Percentiles rank a stretch among this genome's conserved stretches.
These are phyloP conservation scores for Scheffersomyces stambukii DNA, from an alignment of 1,139 yeast genomes.

Conservation along the genomic window DNA sequence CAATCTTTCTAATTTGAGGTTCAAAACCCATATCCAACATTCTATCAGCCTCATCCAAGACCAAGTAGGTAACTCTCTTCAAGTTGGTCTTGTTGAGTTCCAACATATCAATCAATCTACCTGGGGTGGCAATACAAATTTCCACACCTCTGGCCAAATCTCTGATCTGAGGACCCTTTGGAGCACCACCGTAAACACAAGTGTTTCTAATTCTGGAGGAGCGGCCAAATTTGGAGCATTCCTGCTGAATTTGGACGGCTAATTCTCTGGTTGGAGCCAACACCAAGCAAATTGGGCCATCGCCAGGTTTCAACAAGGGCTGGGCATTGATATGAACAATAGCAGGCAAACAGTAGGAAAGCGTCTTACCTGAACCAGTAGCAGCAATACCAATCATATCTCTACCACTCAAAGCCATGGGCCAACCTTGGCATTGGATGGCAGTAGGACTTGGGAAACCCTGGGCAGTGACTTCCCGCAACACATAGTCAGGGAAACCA, in stretches of 20 bases:
- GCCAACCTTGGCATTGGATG: slow-evolving; percentile 99
- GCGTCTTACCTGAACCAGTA: slow-evolving; percentile 98
- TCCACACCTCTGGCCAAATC: slow-evolving; percentile 94
- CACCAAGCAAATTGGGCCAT: slow-evolving; percentile 94
- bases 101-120: slow-evolving; percentile 96
- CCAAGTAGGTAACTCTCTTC: slow-evolving; percentile 94
- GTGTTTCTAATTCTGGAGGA: slow-evolving; percentile 94
- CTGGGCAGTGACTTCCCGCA: slow-evolving; percentile 82
- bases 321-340: slow-evolving; percentile 98
- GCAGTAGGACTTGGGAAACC: slow-evolving; percentile 95
- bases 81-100: slow-evolving; percentile 93
- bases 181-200: slow-evolving; percentile 99
- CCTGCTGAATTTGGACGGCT: slow-evolving; percentile 95
- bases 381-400: slow-evolving; percentile 99
- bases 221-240: slow-evolving; percentile 90
- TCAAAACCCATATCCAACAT: slow-evolving; percentile 98
- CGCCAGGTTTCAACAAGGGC: slow-evolving; percentile 87
- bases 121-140: slow-evolving; percentile 95
- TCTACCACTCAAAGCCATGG: slow-evolving; percentile 98
- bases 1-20: slow-evolving; percentile 92
- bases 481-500: slow-evolving; percentile 92
- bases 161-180: slow-evolving; percentile 95
- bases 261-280: slow-evolving; percentile 98
- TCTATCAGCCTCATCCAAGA: slow-evolving; percentile 94
- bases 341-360: slow-evolving; percentile 93